Evolutionary conservation across 177 flowering plant species (phyloP), one percentile per base, ranked within the genome.

Genomic region (Telopea speciosissima): DNA sequence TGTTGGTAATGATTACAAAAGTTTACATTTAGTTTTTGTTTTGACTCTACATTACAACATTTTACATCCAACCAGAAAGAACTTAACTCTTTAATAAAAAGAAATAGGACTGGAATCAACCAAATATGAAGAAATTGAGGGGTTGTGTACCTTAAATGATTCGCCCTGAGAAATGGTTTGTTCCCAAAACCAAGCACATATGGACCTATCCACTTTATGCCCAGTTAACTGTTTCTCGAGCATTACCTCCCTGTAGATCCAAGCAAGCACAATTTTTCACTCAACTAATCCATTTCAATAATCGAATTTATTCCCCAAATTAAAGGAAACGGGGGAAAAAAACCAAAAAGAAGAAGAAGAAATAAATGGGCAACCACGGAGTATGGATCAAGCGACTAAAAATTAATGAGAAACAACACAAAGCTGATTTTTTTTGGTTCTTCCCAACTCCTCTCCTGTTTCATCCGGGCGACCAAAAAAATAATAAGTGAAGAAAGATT

Each of bases 141-240:
- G 31, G 31, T 2, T 28, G 31, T n/a, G 12, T 86, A 89, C 93
- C 88, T 86, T 87, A 65, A 78, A 78, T 14, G 90, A 78, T 65
- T 88, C 97, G 52, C 87, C 91, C 75, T 89, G 92, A 75, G 97
- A 77, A 62, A 86, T 24, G 28, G 77, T 74, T 28, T 92, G 89
- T 26, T 91, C 91, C 98, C 98, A 95, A 70, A 90, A 95, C 99
- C 98, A 95, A 17, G 75, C 85, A 75, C 99, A 95, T 59, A 95
- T 91, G 19, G 98, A 87, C 31, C 99, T 80, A 63, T 95, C 98
- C 49, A 95, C 99, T 44, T 86, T 84, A 74, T 95, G 99, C 17
- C 97, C 92, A 11, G 90, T 88, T 8, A 93, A 83, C 85, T 95
- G 98, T 70, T 95, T 93, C 86, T 95, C 99, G 44, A 95, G 87